Evolutionary conservation across 148 eudicot genomes (phyloP), one percentile per base, ranked within the genome.

Genomic region (Persicaria maculosa): DNA sequence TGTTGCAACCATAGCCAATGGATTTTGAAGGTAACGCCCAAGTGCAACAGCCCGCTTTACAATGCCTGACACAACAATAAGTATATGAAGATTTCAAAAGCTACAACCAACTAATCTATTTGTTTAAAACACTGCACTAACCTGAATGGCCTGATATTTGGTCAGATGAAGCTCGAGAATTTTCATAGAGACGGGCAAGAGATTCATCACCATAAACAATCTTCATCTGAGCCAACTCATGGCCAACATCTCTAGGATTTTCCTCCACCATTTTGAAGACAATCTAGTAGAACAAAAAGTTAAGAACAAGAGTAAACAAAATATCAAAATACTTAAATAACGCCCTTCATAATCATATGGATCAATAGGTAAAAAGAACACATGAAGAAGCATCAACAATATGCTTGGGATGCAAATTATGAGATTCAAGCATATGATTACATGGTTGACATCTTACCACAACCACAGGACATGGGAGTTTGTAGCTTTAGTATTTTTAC

Each of bases 1-100:
- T 68, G 96, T 80, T n/a, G 94, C 94, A 82, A 84, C 99, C 97
- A 96, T 96, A 75, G 99, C 94, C 75, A 96, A 77, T 52, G 99
- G 97, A 84, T 92, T 96, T 77, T 96, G 99, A 79, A 96, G 86
- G 78, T 83, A 86, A 4, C 97, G 87, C 52, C 97, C 99, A 25
- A 92, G 89, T 50, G 94, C 97, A 77, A 88, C 97, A 73, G 97
- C 99, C 62, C 99, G 89, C 82, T 84, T 90, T 36, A 96, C 96
- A 77, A 92, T 88, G 74, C 99, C 99, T 95, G 82, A 74, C 8
- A 77, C 31, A 70, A 62, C 19, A 70, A 62, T 47, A 58, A 40
- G 52, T 45, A 19, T 59, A n/a, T 20, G 57, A 36, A 71, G 47
- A 67, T 40, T 20, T 69, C 73, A 70, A 81, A 74, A 5, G 4